Evolutionary conservation across 2,329 filamentous ascomycete species (phyloP).

Genomic region (Conoideocrella luteorostrata): DNA sequence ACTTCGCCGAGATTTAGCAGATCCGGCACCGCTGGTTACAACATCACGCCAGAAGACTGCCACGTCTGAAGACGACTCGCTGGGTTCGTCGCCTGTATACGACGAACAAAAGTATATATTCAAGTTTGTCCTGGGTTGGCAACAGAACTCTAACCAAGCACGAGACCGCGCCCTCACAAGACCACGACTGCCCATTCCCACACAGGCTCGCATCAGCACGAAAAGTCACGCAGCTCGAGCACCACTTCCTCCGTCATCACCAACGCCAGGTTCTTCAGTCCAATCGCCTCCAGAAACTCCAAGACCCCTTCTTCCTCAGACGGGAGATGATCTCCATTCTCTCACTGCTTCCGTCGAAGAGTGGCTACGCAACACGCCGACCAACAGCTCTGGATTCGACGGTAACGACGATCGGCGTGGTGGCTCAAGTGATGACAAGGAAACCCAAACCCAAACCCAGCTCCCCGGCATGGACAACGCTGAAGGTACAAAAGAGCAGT

Average conservation of each 20-base stretch:
- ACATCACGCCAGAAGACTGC: constrained; percentile 23
- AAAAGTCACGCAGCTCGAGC: constrained; percentile 13
- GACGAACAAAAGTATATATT: constrained; percentile 59
- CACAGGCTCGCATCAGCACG: constrained; percentile 55
- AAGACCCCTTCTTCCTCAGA: neutral
- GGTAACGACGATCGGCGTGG: neutral
- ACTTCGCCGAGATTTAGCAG: neutral
- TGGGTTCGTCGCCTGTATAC: constrained; percentile 48
- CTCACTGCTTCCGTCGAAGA: constrained; percentile 26
- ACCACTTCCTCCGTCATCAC: constrained; percentile 28
- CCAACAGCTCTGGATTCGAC: neutral
- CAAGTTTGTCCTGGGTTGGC: constrained; percentile 67
- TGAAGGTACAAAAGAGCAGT: constrained; percentile 20
- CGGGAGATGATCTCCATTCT: constrained; percentile 8
- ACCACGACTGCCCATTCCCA: constrained; percentile 63
- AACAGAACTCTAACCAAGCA: constrained; percentile 46
- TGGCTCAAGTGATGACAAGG: constrained; percentile 1
- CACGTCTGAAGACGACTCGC: constrained; percentile 45
- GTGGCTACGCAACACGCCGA: constrained; percentile 15
- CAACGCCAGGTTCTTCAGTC: neutral
- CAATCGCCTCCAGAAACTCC: constrained; percentile 1
- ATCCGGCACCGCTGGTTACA: neutral
- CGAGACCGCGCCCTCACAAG: constrained; percentile 58
- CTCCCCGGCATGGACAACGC: neutral
- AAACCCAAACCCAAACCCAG: neutral